A percentile compares a stretch with the other conserved stretches of the same genome.
Evolutionary conservation across 176 grass and related monocot genomes (phyloP).

Genomic region (Pontederia crassipes): DNA sequence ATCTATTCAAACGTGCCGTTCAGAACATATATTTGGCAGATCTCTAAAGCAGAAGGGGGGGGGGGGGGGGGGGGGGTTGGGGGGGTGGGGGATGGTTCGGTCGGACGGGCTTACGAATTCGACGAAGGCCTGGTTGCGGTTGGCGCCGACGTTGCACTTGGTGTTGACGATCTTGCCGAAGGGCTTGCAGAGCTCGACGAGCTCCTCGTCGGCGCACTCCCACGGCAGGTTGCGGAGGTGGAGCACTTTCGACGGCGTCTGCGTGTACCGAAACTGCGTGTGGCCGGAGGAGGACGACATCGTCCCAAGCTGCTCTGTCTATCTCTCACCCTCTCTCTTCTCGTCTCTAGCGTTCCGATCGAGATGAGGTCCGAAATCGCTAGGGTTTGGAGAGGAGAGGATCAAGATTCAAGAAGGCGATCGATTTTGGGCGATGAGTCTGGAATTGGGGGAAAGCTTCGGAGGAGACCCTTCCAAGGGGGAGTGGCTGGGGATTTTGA

Average conservation of each 20-base stretch:
- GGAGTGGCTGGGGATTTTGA: too few relatives aligned
- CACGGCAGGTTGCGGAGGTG: slow-evolving; percentile 91
- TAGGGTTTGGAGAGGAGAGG: too few relatives aligned
- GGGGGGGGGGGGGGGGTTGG: too few relatives aligned
- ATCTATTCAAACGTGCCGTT: too few relatives aligned
- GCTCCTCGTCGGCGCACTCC: slow-evolving; percentile 87
- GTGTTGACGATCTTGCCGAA: slow-evolving; percentile 86
- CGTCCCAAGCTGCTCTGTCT: not conserved
- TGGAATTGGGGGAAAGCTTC: too few relatives aligned
- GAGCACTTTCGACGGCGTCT: slow-evolving; percentile 89
- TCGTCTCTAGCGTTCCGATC: not conserved
- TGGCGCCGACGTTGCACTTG: slow-evolving; percentile 79
- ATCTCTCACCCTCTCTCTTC: not conserved
- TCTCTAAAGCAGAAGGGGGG: too few relatives aligned
- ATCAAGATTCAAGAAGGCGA: too few relatives aligned
- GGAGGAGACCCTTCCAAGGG: too few relatives aligned
- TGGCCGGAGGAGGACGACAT: slow-evolving; percentile 60
- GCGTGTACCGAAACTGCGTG: slow-evolving; percentile 85
- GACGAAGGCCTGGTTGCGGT: slow-evolving; percentile 93
- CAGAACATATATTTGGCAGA: too few relatives aligned
- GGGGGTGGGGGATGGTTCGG: too few relatives aligned
- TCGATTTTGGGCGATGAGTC: too few relatives aligned
- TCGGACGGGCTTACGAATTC: slow-evolving; percentile 73
- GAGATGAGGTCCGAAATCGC: not conserved
- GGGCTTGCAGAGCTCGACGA: slow-evolving; percentile 87